Evolutionary conservation across 495 filamentous ascomycete species (phyloP).

Genomic region (Podospora pseudoanserina): DNA sequence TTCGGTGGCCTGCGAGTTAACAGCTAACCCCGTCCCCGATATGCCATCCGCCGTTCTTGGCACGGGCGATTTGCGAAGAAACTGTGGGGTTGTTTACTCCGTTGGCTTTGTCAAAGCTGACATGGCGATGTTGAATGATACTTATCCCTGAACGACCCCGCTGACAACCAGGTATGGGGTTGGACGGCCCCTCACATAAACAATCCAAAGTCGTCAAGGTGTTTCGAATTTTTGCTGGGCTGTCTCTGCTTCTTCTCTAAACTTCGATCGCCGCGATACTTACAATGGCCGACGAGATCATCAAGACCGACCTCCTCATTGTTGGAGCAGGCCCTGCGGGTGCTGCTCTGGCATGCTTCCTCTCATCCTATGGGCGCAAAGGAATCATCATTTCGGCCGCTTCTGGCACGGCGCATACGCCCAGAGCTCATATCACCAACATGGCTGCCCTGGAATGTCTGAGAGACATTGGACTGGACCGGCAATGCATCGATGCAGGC

Average conservation of each 20-base stretch:
- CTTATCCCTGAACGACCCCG: background rate
- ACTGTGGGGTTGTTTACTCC: background rate
- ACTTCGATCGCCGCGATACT: background rate
- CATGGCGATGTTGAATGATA: background rate
- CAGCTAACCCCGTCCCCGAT: too few relatives aligned
- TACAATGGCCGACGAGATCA: conserved; percentile 20
- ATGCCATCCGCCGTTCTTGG: background rate
- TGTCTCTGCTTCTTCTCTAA: background rate
- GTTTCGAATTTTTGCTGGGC: background rate
- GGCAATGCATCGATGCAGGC: conserved; percentile 36
- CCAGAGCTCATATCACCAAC: conserved; percentile 56
- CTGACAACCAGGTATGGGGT: background rate
- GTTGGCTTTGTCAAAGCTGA: background rate
- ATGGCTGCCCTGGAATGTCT: conserved; percentile 47
- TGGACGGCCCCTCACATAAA: background rate
- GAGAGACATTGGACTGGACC: conserved; percentile 50
- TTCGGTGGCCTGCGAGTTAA: too few relatives aligned
- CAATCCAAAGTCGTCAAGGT: background rate
- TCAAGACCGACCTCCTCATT: conserved; percentile 51
- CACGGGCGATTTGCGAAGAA: background rate
- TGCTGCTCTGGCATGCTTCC: conserved; percentile 52
- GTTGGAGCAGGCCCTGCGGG: conserved; percentile 55
- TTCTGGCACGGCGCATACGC: conserved; percentile 49
- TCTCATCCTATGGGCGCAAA: conserved; percentile 46
- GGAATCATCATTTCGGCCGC: conserved; percentile 49